These are phyloP conservation scores for Lentinula detonsa DNA, from an alignment of 768 basidiomycete species.

Conservation along the genomic window DNA sequence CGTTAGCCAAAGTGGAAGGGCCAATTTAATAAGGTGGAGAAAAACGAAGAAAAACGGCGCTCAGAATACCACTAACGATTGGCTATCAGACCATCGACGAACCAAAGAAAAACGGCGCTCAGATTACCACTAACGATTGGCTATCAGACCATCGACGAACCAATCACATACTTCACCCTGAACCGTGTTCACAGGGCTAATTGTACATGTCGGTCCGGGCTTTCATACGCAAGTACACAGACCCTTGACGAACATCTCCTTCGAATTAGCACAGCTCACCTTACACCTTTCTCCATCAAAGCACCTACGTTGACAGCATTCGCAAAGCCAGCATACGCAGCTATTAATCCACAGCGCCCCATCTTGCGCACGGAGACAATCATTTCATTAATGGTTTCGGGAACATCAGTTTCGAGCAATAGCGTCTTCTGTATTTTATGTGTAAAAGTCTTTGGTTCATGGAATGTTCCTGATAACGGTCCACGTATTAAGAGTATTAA, in stretches of 20 bases:
- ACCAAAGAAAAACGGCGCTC: background rate
- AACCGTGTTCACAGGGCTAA: too few relatives aligned
- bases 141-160: too few relatives aligned
- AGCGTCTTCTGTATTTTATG: conserved; percentile 67
- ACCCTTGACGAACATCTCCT: too few relatives aligned
- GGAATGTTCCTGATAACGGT: conserved; percentile 45
- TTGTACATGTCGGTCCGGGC: background rate
- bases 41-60: background rate
- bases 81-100: too few relatives aligned
- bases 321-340: conserved; percentile 61
- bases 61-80: background rate
- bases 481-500: background rate
- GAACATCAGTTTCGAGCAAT: conserved; percentile 71
- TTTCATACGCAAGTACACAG: too few relatives aligned
- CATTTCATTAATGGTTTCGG: conserved; percentile 55
- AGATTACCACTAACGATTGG: background rate
- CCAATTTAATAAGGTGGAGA: background rate
- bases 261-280: conserved; percentile 17
- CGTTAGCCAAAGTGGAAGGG: background rate
- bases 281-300: conserved; percentile 71
- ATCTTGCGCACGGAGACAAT: conserved; percentile 43
- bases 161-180: too few relatives aligned
- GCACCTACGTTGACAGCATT: conserved; percentile 69
- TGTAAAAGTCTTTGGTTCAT: conserved; percentile 57
- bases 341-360: conserved; percentile 59